Base-by-base conservation (phyloP, 2,329 filamentous ascomycete species). In the Penicillium sp. region DNA sequence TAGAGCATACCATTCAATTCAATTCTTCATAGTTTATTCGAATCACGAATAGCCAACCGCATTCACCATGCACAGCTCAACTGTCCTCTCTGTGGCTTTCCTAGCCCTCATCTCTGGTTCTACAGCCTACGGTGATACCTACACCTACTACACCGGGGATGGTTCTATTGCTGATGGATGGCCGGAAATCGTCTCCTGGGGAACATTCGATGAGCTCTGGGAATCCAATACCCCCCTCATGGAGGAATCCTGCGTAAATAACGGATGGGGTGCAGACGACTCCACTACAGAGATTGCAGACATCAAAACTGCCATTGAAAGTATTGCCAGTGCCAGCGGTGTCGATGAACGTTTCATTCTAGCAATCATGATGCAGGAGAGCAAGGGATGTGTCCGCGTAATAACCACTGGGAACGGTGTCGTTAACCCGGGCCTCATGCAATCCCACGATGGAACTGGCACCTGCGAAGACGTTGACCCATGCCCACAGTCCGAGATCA, bases 351-450 rank as follows among this genome's bases (percentile, higher is more conserved):
- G 48, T 6, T 72, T 74, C 52, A 71, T 76, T 59, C 65, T 76
- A 2, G 69, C 71, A 21, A 64, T 75, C 54, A 62, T 75, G 26
- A 66, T 75, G 64, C 73, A 76, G 57, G 73, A 76, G 61, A 70
- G 66, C 42, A 63, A 64, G 51, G 73, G 73, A 16, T 74, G 72
- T 59, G 71, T 75, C 6, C 71, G 73, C 20, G 70, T 65, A 21
- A 63, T 58, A 3, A 74, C 70, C 4, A 73, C 71, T n/a, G 65
- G 68, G 65, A 67, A 72, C 57, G 71, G 70, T 7, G 71, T 74
- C 23, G 56, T 59, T 18, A 75, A 75, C 63, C 72, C 73, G 0
- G 73, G 73, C 12, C 64, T 76, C 33, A 73, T 75, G 71, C 73
- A 76, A 60, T 53, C 51, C n/a, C 51, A 53, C 40, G 24, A 53